A percentile compares a stretch with the other conserved stretches of the same genome.
These are phyloP conservation scores for Suhomyces choctaworum DNA, from an alignment of 1,139 yeast species.

Conservation along the genomic window DNA sequence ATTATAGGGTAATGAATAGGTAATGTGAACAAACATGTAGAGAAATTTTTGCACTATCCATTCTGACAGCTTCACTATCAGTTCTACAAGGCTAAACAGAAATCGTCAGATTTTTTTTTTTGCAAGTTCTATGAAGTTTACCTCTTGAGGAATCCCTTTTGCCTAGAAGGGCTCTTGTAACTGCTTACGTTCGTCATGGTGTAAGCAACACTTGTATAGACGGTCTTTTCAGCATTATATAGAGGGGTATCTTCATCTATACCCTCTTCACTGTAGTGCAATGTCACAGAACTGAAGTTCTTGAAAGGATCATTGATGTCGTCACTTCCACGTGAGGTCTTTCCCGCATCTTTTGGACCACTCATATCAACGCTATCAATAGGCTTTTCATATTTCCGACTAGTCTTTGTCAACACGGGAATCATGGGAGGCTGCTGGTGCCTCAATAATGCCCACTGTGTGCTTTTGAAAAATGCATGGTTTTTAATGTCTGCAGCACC, in stretches of 20 bases:
- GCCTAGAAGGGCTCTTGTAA: conserved; percentile 33
- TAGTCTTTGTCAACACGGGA: conserved; percentile 69
- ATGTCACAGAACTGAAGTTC: conserved; percentile 83
- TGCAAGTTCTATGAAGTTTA: neutral
- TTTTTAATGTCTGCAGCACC: conserved; percentile 94
- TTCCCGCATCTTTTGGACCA: conserved; percentile 12
- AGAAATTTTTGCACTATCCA: no score
- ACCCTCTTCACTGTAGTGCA: conserved; percentile 64
- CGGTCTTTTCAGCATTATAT: conserved; percentile 45
- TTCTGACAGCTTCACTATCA: no score
- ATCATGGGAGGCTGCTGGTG: conserved; percentile 94
- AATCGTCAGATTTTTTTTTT: no score
- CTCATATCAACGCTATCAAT: conserved; percentile 29
- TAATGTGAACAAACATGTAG: no score
- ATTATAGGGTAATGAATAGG: no score
- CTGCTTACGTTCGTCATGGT: conserved; percentile 45
- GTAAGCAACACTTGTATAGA: conserved; percentile 68
- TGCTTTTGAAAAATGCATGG: conserved; percentile 85
- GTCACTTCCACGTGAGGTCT: conserved; percentile 3
- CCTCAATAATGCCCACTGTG: conserved; percentile 93
- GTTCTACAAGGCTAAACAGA: no score
- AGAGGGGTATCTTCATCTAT: conserved; percentile 43
- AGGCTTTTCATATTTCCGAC: conserved; percentile 30
- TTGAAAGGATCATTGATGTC: conserved; percentile 73
- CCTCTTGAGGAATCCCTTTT: conserved; percentile 32